phyloP scores from a whole-genome alignment of 2,329 filamentous ascomycete genomes.

The Fusarium phyllophilum region DNA sequence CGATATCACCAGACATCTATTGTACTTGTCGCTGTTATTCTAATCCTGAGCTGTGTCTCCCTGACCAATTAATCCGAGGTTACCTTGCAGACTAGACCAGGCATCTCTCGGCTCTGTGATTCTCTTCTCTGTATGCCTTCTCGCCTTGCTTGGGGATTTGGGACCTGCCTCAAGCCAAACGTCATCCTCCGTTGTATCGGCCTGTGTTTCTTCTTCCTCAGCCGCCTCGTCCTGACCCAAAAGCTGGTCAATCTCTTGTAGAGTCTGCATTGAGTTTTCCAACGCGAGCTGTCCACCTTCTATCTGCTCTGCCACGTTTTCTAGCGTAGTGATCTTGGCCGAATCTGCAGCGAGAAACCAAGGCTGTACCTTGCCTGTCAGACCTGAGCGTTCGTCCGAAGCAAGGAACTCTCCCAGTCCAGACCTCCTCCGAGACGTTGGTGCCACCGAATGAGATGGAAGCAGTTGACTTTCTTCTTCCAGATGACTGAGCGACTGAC shows the following conservation, averaged over 20 bases:
- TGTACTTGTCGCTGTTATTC: constrained; percentile 17
- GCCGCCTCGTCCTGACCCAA: constrained; percentile 52
- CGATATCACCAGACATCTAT: constrained; percentile 29
- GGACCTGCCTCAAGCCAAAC: constrained; percentile 51
- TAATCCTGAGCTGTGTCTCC: constrained; percentile 43
- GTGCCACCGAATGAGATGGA: constrained; percentile 59
- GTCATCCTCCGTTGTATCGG: constrained; percentile 43
- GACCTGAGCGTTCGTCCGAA: constrained; percentile 51
- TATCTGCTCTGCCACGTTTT: constrained; percentile 67
- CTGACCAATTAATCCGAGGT: constrained; percentile 61
- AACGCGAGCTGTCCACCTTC: constrained; percentile 68
- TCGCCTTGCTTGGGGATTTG: constrained; percentile 33
- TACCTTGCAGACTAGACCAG: constrained; percentile 64
- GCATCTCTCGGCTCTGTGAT: constrained; percentile 50
- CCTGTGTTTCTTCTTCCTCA: constrained; percentile 33
- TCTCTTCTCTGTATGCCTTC: constrained; percentile 44
- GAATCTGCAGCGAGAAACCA: constrained; percentile 71
- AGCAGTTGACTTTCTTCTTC: constrained; percentile 72
- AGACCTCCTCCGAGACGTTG: constrained; percentile 48
- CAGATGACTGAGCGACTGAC: constrained; percentile 62
- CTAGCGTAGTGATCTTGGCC: constrained; percentile 67
- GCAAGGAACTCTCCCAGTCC: constrained; percentile 58
- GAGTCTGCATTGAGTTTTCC: constrained; percentile 59
- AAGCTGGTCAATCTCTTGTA: constrained; percentile 62
- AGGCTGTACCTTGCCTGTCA: constrained; percentile 59